A percentile compares a stretch with the other conserved stretches of the same genome.
These are phyloP conservation scores for Flammula alnicola DNA, from an alignment of 1,284 basidiomycete genomes.

Conservation along the genomic window DNA sequence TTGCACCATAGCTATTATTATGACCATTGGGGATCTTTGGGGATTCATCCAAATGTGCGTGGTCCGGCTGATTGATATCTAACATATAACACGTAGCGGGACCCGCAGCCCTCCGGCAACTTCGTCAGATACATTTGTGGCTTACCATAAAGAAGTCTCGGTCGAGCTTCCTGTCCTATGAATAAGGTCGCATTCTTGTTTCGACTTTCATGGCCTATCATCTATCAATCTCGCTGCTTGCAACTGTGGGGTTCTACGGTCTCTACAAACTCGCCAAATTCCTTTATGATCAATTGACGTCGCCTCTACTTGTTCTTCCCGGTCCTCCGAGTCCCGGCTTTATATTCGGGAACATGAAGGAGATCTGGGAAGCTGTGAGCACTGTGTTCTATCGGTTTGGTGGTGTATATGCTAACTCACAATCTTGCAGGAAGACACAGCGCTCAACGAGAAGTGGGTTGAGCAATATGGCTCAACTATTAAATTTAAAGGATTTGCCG, in stretches of 20 bases:
- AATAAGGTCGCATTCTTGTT: not conserved
- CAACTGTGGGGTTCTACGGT: conserved; percentile 14
- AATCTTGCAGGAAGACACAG: conserved; percentile 42
- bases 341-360: conserved; percentile 57
- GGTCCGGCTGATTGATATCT: too few species aligned
- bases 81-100: too few species aligned
- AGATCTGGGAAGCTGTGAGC: conserved; percentile 49
- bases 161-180: too few species aligned
- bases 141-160: too few species aligned
- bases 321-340: conserved; percentile 55
- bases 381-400: too few species aligned
- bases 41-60: too few species aligned
- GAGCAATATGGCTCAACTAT: conserved; percentile 57
- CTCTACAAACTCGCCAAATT: conserved; percentile 22
- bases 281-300: conserved; percentile 29
- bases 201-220: conserved; percentile 6
- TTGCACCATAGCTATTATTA: too few species aligned
- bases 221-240: conserved; percentile 11
- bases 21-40: too few species aligned
- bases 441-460: conserved; percentile 59
- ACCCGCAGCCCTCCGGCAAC: too few species aligned
- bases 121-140: too few species aligned
- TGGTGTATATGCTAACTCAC: not conserved
- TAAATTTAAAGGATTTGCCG: conserved; percentile 48
- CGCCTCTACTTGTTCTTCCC: conserved; percentile 51